Conservation (phyloP, 192 early-diverging fungal species). For the Coemansia sp. region DNA sequence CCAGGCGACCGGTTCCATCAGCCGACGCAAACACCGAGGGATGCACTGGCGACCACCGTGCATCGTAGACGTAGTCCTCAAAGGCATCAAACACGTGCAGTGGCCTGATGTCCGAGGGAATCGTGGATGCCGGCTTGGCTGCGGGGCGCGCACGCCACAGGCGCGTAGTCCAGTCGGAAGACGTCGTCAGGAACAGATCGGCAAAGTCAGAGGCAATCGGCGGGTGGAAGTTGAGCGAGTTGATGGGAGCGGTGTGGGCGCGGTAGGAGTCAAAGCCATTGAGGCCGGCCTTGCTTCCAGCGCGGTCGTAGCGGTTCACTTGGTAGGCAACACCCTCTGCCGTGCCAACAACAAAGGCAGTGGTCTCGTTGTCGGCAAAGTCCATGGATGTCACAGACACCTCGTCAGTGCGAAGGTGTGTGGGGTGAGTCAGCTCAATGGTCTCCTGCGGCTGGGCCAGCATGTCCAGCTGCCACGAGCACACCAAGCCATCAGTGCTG, state of each 20-base stretch:
- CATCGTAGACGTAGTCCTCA: slow-evolving; percentile 98
- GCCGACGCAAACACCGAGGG: slow-evolving; percentile 91
- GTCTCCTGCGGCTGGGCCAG: slow-evolving; percentile 94
- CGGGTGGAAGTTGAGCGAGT: slow-evolving; percentile 91
- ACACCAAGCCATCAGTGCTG: slow-evolving; percentile 94
- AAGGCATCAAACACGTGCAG: slow-evolving; percentile 89
- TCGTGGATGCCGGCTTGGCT: slow-evolving; percentile 44
- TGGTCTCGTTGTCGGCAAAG: slow-evolving; percentile 91
- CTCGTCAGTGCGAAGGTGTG: slow-evolving; percentile 85
- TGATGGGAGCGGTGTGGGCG: slow-evolving; percentile 87
- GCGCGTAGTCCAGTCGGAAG: slow-evolving; percentile 97
- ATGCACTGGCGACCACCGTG: slow-evolving; percentile 95
- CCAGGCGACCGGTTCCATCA: slow-evolving; percentile 87
- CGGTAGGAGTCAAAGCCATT: slow-evolving; percentile 81
- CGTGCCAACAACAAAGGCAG: slow-evolving; percentile 92
- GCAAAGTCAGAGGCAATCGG: slow-evolving; percentile 71
- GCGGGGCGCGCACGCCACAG: slow-evolving; percentile 81
- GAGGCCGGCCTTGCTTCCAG: slow-evolving; percentile 96
- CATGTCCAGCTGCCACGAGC: slow-evolving; percentile 98
- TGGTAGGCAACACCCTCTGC: slow-evolving; percentile 94
- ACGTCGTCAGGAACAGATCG: slow-evolving; percentile 88
- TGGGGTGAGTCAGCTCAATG: slow-evolving; percentile 72
- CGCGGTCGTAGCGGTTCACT: slow-evolving; percentile 92
- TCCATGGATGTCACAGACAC: slow-evolving; percentile 88
- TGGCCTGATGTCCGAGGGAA: slow-evolving; percentile 54